Conservation (phyloP, 2,329 filamentous ascomycete genomes). For the Pseudocercospora eumusae region DNA sequence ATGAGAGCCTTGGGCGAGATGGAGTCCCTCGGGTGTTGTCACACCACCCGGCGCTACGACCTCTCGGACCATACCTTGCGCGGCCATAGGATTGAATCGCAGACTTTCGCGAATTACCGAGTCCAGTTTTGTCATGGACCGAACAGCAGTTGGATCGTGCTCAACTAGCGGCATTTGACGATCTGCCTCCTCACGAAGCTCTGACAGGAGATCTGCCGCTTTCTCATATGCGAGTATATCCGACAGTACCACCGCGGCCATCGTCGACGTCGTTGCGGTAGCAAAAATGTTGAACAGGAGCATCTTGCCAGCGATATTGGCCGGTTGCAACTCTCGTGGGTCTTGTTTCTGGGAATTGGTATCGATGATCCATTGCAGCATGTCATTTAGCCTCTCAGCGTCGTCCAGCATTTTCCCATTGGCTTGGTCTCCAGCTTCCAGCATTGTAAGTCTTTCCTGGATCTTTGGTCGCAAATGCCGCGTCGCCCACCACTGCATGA, state of each 20-base stretch:
- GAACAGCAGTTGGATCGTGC: constrained; percentile 25
- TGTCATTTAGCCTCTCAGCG: constrained; percentile 14
- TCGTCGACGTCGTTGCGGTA: constrained; percentile 26
- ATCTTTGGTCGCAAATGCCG: constrained; percentile 2
- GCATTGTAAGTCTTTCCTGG: constrained; percentile 1
- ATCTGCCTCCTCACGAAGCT: constrained; percentile 26
- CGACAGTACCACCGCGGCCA: constrained; percentile 22
- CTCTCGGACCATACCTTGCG: constrained; percentile 23
- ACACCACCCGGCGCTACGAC: constrained; percentile 31
- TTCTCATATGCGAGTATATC: constrained; percentile 24
- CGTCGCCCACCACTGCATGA: constrained; percentile 14
- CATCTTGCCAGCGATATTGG: constrained; percentile 21
- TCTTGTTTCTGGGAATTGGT: constrained; percentile 11
- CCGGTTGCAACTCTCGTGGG: constrained; percentile 15
- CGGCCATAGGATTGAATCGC: constrained; percentile 20
- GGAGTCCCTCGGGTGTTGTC: constrained; percentile 26
- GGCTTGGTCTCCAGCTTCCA: constrained; percentile 5
- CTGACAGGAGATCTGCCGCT: constrained; percentile 4
- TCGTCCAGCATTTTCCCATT: neutral
- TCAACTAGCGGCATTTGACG: constrained; percentile 7
- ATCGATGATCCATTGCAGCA: constrained; percentile 28
- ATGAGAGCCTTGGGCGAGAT: constrained; percentile 29
- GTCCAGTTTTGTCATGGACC: constrained; percentile 25
- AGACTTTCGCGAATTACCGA: constrained; percentile 35
- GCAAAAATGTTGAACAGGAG: constrained; percentile 32